phyloP scores from a whole-genome alignment of 1,284 basidiomycete species.

The Termitomyces sp. region DNA sequence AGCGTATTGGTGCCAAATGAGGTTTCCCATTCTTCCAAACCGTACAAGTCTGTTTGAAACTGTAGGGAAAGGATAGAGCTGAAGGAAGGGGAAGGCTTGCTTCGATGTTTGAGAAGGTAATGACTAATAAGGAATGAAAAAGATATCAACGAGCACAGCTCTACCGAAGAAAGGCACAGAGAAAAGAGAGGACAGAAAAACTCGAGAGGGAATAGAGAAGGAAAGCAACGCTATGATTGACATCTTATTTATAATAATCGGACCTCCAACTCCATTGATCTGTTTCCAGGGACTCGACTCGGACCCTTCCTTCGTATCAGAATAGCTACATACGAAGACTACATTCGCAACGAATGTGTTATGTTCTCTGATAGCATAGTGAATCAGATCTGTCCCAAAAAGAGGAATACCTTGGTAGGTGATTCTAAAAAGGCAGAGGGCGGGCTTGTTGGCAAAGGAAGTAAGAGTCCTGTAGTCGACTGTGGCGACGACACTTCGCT shows the following conservation, averaged over 20 bases:
- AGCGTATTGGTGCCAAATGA: conserved; percentile 80
- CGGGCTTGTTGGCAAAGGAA: too few relatives aligned
- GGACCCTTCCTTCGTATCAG: too few relatives aligned
- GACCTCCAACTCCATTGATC: conserved; percentile 21
- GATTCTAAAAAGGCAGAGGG: too few relatives aligned
- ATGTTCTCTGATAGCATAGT: neutral
- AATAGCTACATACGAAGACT: neutral
- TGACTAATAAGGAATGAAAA: conserved; percentile 26
- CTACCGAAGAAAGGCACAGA: conserved; percentile 30
- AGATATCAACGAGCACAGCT: conserved; percentile 51
- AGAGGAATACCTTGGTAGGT: too few relatives aligned
- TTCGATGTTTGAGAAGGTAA: conserved; percentile 24
- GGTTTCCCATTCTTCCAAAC: conserved; percentile 54
- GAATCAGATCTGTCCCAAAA: neutral
- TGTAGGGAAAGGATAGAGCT: too few relatives aligned
- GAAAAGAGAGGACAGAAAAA: conserved; percentile 24
- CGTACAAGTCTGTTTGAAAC: conserved; percentile 14
- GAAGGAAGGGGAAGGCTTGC: conserved; percentile 26
- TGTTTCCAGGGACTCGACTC: conserved; percentile 15
- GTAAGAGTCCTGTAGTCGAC: too few relatives aligned
- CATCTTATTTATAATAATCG: conserved; percentile 9
- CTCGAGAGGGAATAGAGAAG: conserved; percentile 17
- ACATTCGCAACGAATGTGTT: neutral
- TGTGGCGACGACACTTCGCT: too few relatives aligned
- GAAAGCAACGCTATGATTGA: conserved; percentile 15